Percentiles rank a stretch among this genome's conserved stretches.
Evolutionary conservation across 73 alveolate species (phyloP).

Genomic region (Urostyla sp.): DNA sequence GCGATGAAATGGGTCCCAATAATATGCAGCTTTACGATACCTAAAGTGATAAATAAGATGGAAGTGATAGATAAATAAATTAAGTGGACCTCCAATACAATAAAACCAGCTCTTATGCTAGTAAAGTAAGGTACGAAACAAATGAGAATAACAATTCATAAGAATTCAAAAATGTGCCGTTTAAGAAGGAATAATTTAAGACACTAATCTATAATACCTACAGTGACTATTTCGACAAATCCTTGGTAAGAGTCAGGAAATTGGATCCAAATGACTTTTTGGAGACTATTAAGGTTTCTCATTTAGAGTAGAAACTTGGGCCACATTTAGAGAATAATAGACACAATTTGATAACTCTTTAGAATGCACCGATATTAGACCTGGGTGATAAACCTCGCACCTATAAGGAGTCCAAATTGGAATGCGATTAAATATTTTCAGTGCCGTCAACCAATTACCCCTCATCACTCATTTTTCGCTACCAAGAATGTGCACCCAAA

Average conservation of each 20-base stretch:
- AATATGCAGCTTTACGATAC: too few relatives aligned
- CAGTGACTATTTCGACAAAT: too few relatives aligned
- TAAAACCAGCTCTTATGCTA: too few relatives aligned
- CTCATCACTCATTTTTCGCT: not conserved
- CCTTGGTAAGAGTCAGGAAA: not conserved
- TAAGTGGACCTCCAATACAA: too few relatives aligned
- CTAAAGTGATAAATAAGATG: too few relatives aligned
- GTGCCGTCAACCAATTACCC: slow-evolving; percentile 16
- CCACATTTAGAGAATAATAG: slow-evolving; percentile 7
- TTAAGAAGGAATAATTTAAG: slow-evolving; percentile 1
- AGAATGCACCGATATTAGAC: slow-evolving; percentile 23
- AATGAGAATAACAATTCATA: too few relatives aligned
- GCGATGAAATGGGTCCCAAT: too few relatives aligned
- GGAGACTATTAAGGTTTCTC: slow-evolving; percentile 11
- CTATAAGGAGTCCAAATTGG: not conserved
- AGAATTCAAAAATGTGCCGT: too few relatives aligned
- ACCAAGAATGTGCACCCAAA: slow-evolving; percentile 24
- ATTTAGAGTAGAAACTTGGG: not conserved
- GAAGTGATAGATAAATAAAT: too few relatives aligned
- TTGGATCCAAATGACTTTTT: slow-evolving; percentile 25
- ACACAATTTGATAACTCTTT: not conserved
- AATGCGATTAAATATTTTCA: slow-evolving; percentile 19
- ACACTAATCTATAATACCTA: slow-evolving; percentile 21
- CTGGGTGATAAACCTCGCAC: slow-evolving; percentile 13
- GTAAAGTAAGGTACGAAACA: too few relatives aligned